These are phyloP conservation scores for Nemophila menziesii DNA, from an alignment of 257 asterid species.

Conservation along the genomic window DNA sequence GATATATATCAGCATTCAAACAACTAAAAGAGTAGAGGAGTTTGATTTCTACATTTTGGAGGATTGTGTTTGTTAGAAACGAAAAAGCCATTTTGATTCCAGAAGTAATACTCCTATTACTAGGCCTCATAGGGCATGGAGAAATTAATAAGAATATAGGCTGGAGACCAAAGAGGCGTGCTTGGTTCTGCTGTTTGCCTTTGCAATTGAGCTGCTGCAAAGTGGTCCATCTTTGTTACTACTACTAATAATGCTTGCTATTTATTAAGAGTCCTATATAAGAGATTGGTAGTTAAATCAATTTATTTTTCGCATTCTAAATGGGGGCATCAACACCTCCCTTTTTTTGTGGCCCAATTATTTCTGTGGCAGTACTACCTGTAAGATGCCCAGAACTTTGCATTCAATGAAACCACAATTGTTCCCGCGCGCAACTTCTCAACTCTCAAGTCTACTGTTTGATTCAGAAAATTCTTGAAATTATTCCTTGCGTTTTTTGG, in stretches of 20 bases:
- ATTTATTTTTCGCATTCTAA: neutral
- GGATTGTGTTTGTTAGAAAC: constrained; percentile 4
- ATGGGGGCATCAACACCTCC: neutral
- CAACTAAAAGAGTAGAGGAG: neutral
- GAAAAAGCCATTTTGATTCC: constrained; percentile 7
- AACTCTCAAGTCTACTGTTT: too few species aligned
- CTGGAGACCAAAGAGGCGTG: constrained; percentile 27
- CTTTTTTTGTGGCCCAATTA: neutral
- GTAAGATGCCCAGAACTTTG: neutral
- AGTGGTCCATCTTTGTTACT: constrained; percentile 16
- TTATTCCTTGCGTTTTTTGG: too few species aligned
- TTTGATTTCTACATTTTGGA: neutral
- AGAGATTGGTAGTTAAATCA: neutral
- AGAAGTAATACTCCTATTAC: too few species aligned
- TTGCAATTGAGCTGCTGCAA: constrained; percentile 13
- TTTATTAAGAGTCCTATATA: neutral
- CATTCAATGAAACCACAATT: neutral
- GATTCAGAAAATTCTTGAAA: neutral
- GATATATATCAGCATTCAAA: too few species aligned
- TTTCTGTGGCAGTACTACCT: neutral
- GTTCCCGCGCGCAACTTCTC: neutral
- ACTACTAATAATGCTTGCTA: constrained; percentile 6
- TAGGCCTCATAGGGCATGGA: constrained; percentile 26
- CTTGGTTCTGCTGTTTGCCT: constrained; percentile 15
- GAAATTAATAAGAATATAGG: constrained; percentile 22